Evolutionary conservation across 139 green algal genomes (phyloP), one percentile per base, ranked within the genome.

Genomic region (Pseudopediastrum boryanum): DNA sequence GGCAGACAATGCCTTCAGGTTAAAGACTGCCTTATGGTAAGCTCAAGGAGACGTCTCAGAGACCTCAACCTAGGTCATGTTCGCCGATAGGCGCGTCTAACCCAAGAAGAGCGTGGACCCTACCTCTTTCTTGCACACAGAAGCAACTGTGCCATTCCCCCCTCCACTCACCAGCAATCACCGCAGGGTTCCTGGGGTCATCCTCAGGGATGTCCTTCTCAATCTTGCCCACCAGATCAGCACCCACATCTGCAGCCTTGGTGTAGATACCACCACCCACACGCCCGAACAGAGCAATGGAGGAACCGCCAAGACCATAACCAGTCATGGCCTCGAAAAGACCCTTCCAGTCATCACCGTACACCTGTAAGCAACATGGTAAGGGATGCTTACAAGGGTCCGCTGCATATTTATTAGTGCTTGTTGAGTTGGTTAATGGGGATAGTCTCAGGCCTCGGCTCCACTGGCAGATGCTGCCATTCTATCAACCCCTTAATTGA

Each of bases 161-260:
- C 31, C 16, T 23, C 0, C 3, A 39, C 70, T 0, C 68, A 95
- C 94, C 94, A 65, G 95, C 95, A 90, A 99, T 98, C 27, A 97
- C 94, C 39, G 96, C 96, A 59, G 96, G 96, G 91, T 99, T 99
- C 46, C 97, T 85, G 9, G 97, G 96, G 85, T 99, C 97, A 72
- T 99, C 97, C 90, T 99, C 97, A 7, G 97, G 95, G 76, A 98
- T 99, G 82, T 96, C 93, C 90, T 98, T 97, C 89, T 98, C 95
- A 1, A 99, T 80, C 91, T 99, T 99, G 81, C 96, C 96, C 36
- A 99, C 96, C 46, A 99, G 92, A 78, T 99, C 96, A 64, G 96
- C 96, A 50, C 96, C 96, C 21, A 99, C 96, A 68, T 99, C 96
- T 67, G 96, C 96, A 50, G 96, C 96, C 91, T 99, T 98, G 79